Conservation (phyloP, 371 early-diverging fungal species). For the Nematocida ironsii region DNA sequence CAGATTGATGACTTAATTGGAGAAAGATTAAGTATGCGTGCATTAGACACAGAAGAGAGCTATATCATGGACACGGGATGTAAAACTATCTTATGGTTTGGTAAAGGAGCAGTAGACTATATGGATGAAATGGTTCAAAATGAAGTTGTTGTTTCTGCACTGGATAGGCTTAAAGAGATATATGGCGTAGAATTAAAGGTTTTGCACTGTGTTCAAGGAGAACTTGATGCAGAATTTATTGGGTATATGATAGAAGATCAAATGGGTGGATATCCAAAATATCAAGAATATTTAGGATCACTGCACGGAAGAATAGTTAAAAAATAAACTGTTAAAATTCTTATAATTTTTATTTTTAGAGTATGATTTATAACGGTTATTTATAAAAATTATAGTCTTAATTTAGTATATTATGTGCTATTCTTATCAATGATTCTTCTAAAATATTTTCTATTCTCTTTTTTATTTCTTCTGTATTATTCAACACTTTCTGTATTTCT, state of each 20-base stretch:
- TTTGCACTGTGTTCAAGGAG: constrained; percentile 36
- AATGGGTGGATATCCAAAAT: constrained; percentile 57
- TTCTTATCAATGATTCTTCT: constrained; percentile 4
- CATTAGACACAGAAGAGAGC: constrained; percentile 63
- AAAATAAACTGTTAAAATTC: constrained; percentile 21
- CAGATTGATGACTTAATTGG: constrained; percentile 48
- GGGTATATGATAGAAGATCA: constrained; percentile 67
- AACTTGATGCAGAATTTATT: constrained; percentile 61
- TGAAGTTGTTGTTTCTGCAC: not conserved
- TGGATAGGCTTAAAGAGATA: constrained; percentile 35
- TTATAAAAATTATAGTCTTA: not conserved
- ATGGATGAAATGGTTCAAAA: constrained; percentile 48
- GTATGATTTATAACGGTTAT: not conserved
- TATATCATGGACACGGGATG: constrained; percentile 67
- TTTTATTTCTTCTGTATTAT: constrained; percentile 11
- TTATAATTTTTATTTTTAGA: not conserved
- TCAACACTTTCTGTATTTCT: not conserved
- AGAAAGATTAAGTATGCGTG: constrained; percentile 55
- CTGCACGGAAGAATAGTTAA: constrained; percentile 61
- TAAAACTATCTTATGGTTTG: constrained; percentile 67
- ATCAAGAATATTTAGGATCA: constrained; percentile 58
- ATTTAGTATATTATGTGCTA: constrained; percentile 1
- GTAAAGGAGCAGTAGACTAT: constrained; percentile 62
- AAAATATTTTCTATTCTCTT: not conserved
- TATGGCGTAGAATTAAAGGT: constrained; percentile 40